These are phyloP conservation scores for Fusarium miscanthi DNA, from an alignment of 2,329 filamentous ascomycete genomes.

Conservation along the genomic window DNA sequence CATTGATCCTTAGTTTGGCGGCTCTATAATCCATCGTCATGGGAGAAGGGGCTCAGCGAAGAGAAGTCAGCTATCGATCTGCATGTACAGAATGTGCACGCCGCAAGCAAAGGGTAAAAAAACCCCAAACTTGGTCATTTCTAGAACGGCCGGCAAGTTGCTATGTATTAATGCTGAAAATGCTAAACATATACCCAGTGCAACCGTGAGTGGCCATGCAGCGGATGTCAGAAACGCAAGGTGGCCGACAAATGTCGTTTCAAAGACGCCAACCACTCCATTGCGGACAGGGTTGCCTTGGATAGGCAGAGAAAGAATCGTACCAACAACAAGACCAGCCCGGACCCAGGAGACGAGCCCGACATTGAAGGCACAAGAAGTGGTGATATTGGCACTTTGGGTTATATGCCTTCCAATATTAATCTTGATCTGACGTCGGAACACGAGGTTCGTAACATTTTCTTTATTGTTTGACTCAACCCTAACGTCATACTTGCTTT, in stretches of 20 bases:
- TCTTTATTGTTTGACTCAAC: background rate
- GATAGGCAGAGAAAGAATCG: slow-evolving; percentile 41
- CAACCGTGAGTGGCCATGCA: slow-evolving; percentile 55
- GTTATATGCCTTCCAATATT: slow-evolving; percentile 51
- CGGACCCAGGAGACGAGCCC: slow-evolving; percentile 25
- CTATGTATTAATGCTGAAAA: background rate
- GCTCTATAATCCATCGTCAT: slow-evolving; percentile 19
- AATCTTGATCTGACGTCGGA: slow-evolving; percentile 44
- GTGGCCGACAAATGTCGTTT: slow-evolving; percentile 53
- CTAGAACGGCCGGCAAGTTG: background rate
- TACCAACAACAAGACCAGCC: slow-evolving; percentile 28
- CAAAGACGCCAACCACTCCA: slow-evolving; percentile 39
- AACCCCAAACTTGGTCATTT: background rate
- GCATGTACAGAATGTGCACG: slow-evolving; percentile 59
- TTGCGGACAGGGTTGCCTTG: slow-evolving; percentile 37
- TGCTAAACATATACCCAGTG: slow-evolving; percentile 45
- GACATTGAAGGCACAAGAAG: slow-evolving; percentile 44
- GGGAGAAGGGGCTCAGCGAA: slow-evolving; percentile 27
- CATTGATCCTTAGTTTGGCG: background rate
- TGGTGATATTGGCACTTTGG: slow-evolving; percentile 50
- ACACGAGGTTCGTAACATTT: slow-evolving; percentile 41
- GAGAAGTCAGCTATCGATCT: slow-evolving; percentile 40
- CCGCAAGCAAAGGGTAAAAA: slow-evolving; percentile 53
- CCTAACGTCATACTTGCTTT: background rate
- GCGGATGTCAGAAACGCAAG: slow-evolving; percentile 55